Evolutionary conservation across 2,329 filamentous ascomycete genomes (phyloP), one percentile per base, ranked within the genome.

Genomic region (Xylariaceae sp.): DNA sequence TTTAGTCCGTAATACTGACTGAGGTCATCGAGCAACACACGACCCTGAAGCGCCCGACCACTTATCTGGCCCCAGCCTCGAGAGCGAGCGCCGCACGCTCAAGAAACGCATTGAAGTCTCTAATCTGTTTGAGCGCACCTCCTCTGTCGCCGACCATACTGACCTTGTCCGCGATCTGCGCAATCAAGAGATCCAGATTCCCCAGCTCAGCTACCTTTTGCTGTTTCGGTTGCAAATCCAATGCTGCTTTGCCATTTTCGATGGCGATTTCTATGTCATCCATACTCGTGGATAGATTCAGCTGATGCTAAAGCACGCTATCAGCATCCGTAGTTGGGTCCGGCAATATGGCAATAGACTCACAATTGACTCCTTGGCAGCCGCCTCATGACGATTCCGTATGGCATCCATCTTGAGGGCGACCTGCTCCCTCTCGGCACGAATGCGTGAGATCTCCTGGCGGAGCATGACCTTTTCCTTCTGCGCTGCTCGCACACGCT

Each of bases 401-500:
- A 85, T 70, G 7, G 80, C 79, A 54, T 86, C 83, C 73, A 83
- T 84, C 39, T 75, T 76, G 15, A 86, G 65, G 5, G 77, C 80
- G 7, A 86, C 76, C 55, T 85, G 76, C 58, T 85, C 81, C 45
- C 81, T 71, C 66, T 86, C 82, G 18, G 72, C 71, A 41, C 79
- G 75, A 49, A 85, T 71, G 1, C 74, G 73, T 27, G 85, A 61
- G n/a, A 86, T 81, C 31, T 83, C 79, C 11, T 82, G 76, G 40
- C 83, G 75, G 15, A 86, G 65, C 0, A 68, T 62, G 3, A 83
- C 63, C 61, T 79, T 84, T 58, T 82, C 76, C 52, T 74, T 79
- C 49, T 83, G 78, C 10, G 77, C 75, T 9, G 78, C 71, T 12
- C 76, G 75, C 42, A 85, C 73, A 12, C 81, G 76, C 59, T 80